These are phyloP conservation scores for Pneumocystis sp. DNA, from an alignment of 1,139 yeast species.

Conservation along the genomic window DNA sequence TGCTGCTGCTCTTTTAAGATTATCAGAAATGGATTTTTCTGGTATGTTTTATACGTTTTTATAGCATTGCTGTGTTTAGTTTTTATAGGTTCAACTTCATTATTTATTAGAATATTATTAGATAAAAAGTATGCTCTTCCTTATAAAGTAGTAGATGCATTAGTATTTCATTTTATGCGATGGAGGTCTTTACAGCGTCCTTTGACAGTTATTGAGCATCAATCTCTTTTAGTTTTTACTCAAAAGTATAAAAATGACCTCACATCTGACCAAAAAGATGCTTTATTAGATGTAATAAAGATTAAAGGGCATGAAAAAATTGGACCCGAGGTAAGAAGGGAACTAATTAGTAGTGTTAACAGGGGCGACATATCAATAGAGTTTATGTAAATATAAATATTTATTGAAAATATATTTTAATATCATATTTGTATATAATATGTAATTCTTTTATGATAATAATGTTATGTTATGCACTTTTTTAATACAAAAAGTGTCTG, in stretches of 20 bases:
- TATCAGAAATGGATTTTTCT: slow-evolving; percentile 50
- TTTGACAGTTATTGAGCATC: slow-evolving; percentile 94
- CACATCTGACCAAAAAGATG: slow-evolving; percentile 93
- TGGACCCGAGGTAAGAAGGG: slow-evolving; percentile 91
- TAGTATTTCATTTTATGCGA: slow-evolving; percentile 89
- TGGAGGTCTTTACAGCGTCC: slow-evolving; percentile 37
- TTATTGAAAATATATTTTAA: slow-evolving; percentile 7
- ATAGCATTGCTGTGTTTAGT: slow-evolving; percentile 7
- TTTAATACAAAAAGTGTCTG: background rate
- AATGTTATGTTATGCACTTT: slow-evolving; percentile 5
- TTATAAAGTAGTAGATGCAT: slow-evolving; percentile 85
- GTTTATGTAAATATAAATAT: slow-evolving; percentile 6
- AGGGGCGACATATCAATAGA: slow-evolving; percentile 22
- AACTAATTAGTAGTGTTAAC: slow-evolving; percentile 64
- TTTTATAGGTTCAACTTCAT: slow-evolving; percentile 76
- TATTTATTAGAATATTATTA: slow-evolving; percentile 71
- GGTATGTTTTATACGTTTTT: background rate
- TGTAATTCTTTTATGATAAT: background rate
- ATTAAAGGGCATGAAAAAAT: slow-evolving; percentile 78
- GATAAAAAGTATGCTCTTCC: slow-evolving; percentile 96
- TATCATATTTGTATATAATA: background rate
- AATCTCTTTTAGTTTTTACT: slow-evolving; percentile 82
- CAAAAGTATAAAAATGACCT: slow-evolving; percentile 93
- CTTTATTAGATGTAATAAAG: slow-evolving; percentile 76
- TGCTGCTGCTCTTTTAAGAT: slow-evolving; percentile 79